Conservation (phyloP, 257 asterid species). For the Parsonsia alboflavescens region DNA sequence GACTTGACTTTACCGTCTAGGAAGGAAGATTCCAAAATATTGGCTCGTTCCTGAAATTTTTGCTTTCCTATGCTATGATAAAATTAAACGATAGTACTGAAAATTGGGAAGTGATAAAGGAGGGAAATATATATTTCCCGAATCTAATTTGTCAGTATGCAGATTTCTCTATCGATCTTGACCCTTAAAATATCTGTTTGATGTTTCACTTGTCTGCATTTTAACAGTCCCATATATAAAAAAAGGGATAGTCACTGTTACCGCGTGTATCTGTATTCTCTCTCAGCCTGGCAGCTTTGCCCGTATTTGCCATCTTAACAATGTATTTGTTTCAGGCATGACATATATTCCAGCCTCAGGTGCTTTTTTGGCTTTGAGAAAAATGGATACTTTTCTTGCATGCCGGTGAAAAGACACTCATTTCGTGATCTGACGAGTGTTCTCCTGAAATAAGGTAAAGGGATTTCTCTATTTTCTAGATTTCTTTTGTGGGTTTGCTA, state of each 20-base stretch:
- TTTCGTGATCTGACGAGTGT: conserved; percentile 7
- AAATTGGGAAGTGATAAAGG: conserved; percentile 7
- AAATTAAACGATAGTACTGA: too few relatives aligned
- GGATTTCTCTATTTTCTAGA: neutral
- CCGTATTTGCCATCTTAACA: conserved; percentile 9
- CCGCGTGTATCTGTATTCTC: conserved; percentile 1
- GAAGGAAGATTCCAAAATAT: conserved; percentile 9
- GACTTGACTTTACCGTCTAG: neutral
- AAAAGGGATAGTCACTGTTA: neutral
- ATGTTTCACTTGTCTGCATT: conserved; percentile 7
- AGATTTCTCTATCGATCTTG: conserved; percentile 7
- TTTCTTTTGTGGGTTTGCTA: neutral
- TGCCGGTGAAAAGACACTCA: conserved; percentile 2
- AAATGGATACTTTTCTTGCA: conserved; percentile 8
- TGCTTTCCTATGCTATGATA: too few relatives aligned
- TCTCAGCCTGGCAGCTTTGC: conserved; percentile 10
- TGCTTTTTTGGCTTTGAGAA: neutral
- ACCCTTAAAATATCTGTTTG: conserved; percentile 14
- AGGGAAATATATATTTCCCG: neutral
- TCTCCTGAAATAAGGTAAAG: conserved; percentile 5
- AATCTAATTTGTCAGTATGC: neutral
- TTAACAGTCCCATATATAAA: neutral
- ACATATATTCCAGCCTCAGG: conserved; percentile 9
- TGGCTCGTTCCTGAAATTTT: neutral
- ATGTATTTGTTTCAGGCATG: conserved; percentile 31